Base-by-base conservation (phyloP, 225 moss, liverwort and hornwort genomes). In the Ulota crispa region DNA sequence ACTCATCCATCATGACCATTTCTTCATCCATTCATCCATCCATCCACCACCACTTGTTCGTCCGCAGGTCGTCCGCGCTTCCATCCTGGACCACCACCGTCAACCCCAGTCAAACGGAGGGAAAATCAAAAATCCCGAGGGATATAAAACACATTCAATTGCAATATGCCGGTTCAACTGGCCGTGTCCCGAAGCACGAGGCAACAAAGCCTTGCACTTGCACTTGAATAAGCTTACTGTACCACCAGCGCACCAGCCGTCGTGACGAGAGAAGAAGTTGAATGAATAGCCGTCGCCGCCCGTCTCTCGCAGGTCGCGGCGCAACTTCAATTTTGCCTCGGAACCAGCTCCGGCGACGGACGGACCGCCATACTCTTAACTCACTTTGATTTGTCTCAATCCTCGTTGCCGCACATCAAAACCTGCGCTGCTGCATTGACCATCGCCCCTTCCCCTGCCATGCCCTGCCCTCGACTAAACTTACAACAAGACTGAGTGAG, bases 281-380 rank as follows among this genome's bases (percentile, higher is more conserved):
- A 45, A 78, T 67, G 68, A 36, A 8, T 39, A 39, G 39, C 39
- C 39, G 56, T 68, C 78, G 39, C 26, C 67, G 39, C 68, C 26
- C 69, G 27, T 24, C n/a, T 0, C 4, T 70, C 64, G 55, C 54
- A 20, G 64, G 41, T 77, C 71, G 55, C 71, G 52, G n/a, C 34
- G 34, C 24, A 20, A 26, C 64, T 1, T 41, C 64, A 26, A 18
- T 53, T 42, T 18, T 54, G 57, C 72, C 64, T 64, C 37, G 80
- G 80, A 64, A 80, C 64, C 64, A 53, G 73, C 73, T 37, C 79
- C 59, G 69, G 56, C 54, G 19, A 66, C 50, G 18, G 20, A 10
- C 57, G 18, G 20, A 10, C 57, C 57, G 59, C 26, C 59, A 27
- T 18, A 59, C 41, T 26, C 15, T 18, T 8, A 39, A 0, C 19